Evolutionary conservation across 2,329 filamentous ascomycete species (phyloP), one percentile per base, ranked within the genome.

Genomic region (Raffaelea ambrosiae): DNA sequence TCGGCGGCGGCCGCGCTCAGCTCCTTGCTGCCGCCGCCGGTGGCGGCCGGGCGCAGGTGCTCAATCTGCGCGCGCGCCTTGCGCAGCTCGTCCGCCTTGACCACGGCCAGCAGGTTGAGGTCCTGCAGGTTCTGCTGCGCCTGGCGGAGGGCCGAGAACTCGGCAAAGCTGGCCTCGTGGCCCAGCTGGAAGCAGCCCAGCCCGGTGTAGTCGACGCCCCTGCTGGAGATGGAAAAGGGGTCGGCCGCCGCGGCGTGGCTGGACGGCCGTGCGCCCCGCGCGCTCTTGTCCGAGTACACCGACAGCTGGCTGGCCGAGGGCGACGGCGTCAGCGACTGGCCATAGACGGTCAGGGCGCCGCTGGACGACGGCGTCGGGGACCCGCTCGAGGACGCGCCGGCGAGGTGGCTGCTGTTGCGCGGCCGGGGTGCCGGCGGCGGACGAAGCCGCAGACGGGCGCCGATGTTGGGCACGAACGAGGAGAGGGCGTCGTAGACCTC

Each of bases 171-270:
- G 26, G 50, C 50, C 23, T 61, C 53, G 10, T 58, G 47, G 4
- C 59, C 60, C 1, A 62, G 44, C 40, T 57, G 59, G 40, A 61
- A 61, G 19, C 59, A 61, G 21, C 59, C 59, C 2, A 61, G 40
- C 2, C 56, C 58, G 1, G 53, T 52, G 33, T 55, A 58, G 18
- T 56, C 53, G 10, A 53, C 29, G 9, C 57, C 57, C 49, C 47
- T 41, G 10, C 49, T 39, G 46, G 50, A 47, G 43, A 55, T 23
- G 40, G 50, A 57, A 41, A 59, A 35, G 41, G 55, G 54, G 40
- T 53, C 49, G 16, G 39, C 46, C 2, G n/a, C 21, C 5, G 36
- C 42, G 10, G 13, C 8, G 20, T 16, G 19, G 11, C 26, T 29
- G 26, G 26, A 7, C n/a, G n/a, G n/a, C 7, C 26, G 26, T 13